Base-by-base conservation (phyloP, 2,329 filamentous ascomycete species). In the Colletotrichum lindemuthianum region DNA sequence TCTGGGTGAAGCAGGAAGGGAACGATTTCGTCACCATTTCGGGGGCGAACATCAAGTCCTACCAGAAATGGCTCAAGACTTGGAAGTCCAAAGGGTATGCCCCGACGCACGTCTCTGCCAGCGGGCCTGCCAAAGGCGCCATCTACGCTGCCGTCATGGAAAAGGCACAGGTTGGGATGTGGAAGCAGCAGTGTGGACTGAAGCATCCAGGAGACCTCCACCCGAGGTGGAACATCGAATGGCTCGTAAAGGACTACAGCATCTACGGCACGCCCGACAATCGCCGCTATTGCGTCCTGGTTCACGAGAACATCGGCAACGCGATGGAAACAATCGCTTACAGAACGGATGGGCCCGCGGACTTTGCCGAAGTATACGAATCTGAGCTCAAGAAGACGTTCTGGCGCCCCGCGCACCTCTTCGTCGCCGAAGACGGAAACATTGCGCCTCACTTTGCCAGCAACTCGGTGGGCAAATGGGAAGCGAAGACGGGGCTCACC, bases 61-160 rank as follows among this genome's bases (percentile, higher is more conserved):
- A 67, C 44, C n/a, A 37, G 6, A 39, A 24, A 6, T 69, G 67
- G 66, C 13, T 68, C 11, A 24, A 41, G 36, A 49, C 45, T 39
- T 60, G 64, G 54, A 59, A 57, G 16, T n/a, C 41, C 8, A 51
- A 24, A 13, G 68, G 63, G 15, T 69, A 69, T 24, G 64, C 59
- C 8, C 60, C 64, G 4, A 68, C 57, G 13, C 64, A 63, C 3
- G 51, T 69, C 40, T 57, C 68, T 8, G 68, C 59, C 11, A 50
- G 54, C 10, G 68, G 68, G 32, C 49, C 60, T n/a, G 56, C 60
- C 10, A 41, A 48, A 13, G 36, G 45, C 6, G 64, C 68, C 12
- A 33, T 59, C 11, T 69, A 65, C 9, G 45, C 68, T n/a, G 68
- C 60, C 11, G 54, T 68, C 59, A 67, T 69, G 66, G 68, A 69